Conservation (phyloP, 2,329 filamentous ascomycete genomes). For the Thelonectria blattea region DNA sequence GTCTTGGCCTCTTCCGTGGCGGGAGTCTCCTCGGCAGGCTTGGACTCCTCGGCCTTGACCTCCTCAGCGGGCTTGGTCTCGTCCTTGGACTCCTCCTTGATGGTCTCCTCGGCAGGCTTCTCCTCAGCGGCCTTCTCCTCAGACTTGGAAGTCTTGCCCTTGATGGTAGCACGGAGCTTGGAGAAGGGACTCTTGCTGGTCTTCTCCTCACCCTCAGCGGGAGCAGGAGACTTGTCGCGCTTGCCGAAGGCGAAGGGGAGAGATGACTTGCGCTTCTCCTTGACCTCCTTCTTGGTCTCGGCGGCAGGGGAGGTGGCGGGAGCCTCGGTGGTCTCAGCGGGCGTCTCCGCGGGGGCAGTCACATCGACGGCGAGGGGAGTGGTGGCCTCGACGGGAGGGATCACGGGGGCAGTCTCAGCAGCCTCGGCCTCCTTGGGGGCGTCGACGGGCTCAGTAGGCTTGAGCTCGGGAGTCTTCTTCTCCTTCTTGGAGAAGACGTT, state of each 20-base stretch:
- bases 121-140: conserved; percentile 50
- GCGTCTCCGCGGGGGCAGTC: conserved; percentile 52
- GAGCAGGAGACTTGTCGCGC: conserved; percentile 69
- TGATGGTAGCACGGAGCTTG: conserved; percentile 65
- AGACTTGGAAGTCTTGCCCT: conserved; percentile 52
- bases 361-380: conserved; percentile 64
- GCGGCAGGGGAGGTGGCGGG: conserved; percentile 50
- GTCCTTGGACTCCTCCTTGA: conserved; percentile 40
- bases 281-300: conserved; percentile 67
- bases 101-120: conserved; percentile 42
- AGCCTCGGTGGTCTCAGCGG: conserved; percentile 55
- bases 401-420: conserved; percentile 62
- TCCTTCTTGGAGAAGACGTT: conserved; percentile 59
- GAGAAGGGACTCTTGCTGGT: conserved; percentile 60
- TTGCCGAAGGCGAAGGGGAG: conserved; percentile 76
- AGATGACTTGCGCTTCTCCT: conserved; percentile 86
- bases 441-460: conserved; percentile 48
- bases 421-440: conserved; percentile 55
- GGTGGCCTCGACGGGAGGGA: conserved; percentile 63
- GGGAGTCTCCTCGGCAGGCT: conserved; percentile 39
- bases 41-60: conserved; percentile 46
- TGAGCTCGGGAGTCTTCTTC: conserved; percentile 63
- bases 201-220: conserved; percentile 69
- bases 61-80: conserved; percentile 44
- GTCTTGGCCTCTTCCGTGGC: conserved; percentile 42